Base-by-base conservation (phyloP, 768 basidiomycete genomes). In the Chalciporus pseudorubinellus region DNA sequence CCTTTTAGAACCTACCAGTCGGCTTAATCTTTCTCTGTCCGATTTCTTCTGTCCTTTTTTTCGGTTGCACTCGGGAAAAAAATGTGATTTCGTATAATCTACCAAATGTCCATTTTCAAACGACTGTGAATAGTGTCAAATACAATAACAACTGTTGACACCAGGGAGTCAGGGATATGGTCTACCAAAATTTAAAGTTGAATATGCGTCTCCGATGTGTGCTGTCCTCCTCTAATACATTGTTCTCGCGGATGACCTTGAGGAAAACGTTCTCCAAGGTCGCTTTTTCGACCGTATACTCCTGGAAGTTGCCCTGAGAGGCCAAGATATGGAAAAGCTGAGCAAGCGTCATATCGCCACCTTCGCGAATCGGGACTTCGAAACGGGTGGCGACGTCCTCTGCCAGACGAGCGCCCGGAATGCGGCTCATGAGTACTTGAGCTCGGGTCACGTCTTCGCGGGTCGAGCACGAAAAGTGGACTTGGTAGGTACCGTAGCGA, bases 301-400 rank as follows among this genome's bases (percentile, higher is more conserved):
- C 84, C 2, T 77, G 64, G 53, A 83, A 84, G 59, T 78, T 75
- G 3, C 74, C 79, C 29, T 78, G 71, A 21, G 68, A 70, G 0
- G 82, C 75, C 3, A 87, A 72, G 21, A 76, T 63, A 49, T 74
- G 74, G 70, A 87, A 89, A 6, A 89, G 74, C 22, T 74, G 70
- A 1, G 83, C 77, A 13, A 89, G 73, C 5, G 85, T 74, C 58
- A 81, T 65, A 33, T 46, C 43, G 6, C 31, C 12, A 20, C 58
- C 57, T 12, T 56, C 46, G 19, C 48, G 44, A 6, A 87, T 74
- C 9, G 86, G 85, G 9, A 88, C 84, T 61, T 89, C 84, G 62
- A 87, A 89, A 2, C 85, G 80, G 2, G 85, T 87, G 2, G 84
- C 85, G 14, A 89, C 84, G 58, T 88, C 87, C 56, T 89, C 84